Conservation (phyloP, 2,329 filamentous ascomycete species). For the Didymella sp. region DNA sequence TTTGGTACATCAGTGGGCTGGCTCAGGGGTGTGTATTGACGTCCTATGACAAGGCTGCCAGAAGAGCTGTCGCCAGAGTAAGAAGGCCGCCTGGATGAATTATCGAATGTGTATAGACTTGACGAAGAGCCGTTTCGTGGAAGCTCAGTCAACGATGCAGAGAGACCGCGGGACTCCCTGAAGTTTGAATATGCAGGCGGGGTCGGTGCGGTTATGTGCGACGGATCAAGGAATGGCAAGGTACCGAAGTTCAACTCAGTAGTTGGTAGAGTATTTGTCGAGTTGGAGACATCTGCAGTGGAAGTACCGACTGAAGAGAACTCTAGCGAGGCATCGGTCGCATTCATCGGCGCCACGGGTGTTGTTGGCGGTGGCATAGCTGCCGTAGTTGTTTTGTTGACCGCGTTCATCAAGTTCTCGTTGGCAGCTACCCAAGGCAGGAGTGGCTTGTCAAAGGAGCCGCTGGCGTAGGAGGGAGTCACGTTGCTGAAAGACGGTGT, state of each 20-base stretch:
- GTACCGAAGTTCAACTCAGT: constrained; percentile 38
- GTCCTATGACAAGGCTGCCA: constrained; percentile 7
- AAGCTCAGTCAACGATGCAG: neutral
- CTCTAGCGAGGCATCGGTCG: constrained; percentile 16
- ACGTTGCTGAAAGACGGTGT: constrained; percentile 13
- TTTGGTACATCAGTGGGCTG: constrained; percentile 8
- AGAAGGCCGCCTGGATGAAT: neutral
- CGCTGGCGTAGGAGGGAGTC: neutral
- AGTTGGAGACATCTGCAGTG: constrained; percentile 14
- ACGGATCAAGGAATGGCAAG: constrained; percentile 30
- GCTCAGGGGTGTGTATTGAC: constrained; percentile 16
- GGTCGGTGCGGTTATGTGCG: constrained; percentile 25
- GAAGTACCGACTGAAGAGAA: constrained; percentile 22
- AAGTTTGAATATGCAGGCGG: constrained; percentile 23
- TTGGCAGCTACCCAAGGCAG: constrained; percentile 29
- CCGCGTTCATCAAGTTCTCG: constrained; percentile 16
- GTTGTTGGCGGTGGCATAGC: constrained; percentile 16
- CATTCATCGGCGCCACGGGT: constrained; percentile 15
- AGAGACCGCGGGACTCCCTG: constrained; percentile 26
- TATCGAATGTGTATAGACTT: constrained; percentile 1
- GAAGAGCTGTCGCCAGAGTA: neutral
- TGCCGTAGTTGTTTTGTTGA: constrained; percentile 20
- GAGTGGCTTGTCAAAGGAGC: constrained; percentile 30
- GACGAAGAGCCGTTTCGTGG: constrained; percentile 7
- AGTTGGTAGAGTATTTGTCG: constrained; percentile 11